These are phyloP conservation scores for Trichoderma arundinaceum DNA, from an alignment of 2,329 filamentous ascomycete species.

Conservation along the genomic window DNA sequence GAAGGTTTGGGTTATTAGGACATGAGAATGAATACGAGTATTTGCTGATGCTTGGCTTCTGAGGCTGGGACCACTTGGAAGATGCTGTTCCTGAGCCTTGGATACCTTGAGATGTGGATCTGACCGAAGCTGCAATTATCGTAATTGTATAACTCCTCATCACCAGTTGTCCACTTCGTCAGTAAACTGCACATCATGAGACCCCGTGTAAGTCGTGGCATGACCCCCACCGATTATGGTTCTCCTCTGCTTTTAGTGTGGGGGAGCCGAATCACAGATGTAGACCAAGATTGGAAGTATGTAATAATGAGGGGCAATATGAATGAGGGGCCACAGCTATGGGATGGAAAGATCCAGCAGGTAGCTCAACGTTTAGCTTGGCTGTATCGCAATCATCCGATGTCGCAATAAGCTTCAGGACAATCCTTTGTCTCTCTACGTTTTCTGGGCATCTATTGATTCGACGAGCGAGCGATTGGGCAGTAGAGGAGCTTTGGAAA, in stretches of 20 bases:
- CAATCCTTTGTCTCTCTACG: not conserved
- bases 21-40: too few species aligned
- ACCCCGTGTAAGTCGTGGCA: too few species aligned
- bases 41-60: too few species aligned
- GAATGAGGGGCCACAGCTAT: slow-evolving; percentile 16
- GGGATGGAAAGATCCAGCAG: not conserved
- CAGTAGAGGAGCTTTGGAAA: not conserved
- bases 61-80: too few species aligned
- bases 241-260: slow-evolving; percentile 5
- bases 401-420: slow-evolving; percentile 7
- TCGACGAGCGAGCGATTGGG: not conserved
- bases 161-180: too few species aligned
- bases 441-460: not conserved
- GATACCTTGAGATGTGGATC: too few species aligned
- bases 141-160: too few species aligned
- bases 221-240: slow-evolving; percentile 19
- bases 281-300: not conserved
- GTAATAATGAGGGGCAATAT: slow-evolving; percentile 24
- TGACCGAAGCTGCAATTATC: too few species aligned
- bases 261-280: slow-evolving; percentile 3
- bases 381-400: slow-evolving; percentile 6
- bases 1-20: too few species aligned
- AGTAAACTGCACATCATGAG: not conserved
- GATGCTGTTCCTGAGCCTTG: too few species aligned
- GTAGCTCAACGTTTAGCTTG: not conserved